Evolutionary conservation across 2,329 filamentous ascomycete genomes (phyloP).

Genomic region (Aspergillus terreus): DNA sequence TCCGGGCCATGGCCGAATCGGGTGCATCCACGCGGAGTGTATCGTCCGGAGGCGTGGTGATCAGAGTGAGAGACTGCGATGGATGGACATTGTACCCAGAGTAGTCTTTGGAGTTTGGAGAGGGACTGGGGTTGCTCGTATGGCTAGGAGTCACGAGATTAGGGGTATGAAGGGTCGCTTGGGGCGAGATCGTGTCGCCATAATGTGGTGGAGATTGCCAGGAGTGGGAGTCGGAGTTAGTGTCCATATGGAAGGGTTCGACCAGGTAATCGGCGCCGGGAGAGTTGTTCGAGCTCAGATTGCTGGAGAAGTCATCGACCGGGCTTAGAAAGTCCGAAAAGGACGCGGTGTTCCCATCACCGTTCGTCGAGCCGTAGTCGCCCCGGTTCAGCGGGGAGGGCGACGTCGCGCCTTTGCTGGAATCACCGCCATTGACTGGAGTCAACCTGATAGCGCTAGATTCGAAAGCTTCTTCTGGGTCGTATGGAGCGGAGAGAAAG

Average conservation of each 20-base stretch:
- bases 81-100: constrained; percentile 11
- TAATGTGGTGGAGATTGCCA: constrained; percentile 9
- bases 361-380: constrained; percentile 8
- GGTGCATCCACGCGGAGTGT: constrained; percentile 17
- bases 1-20: constrained; percentile 29
- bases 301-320: constrained; percentile 25
- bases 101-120: constrained; percentile 19
- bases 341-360: constrained; percentile 16
- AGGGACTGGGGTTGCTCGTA: constrained; percentile 28
- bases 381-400: constrained; percentile 7
- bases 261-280: constrained; percentile 20
- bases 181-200: constrained; percentile 7
- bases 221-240: constrained; percentile 11
- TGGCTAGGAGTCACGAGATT: constrained; percentile 33
- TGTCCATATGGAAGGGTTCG: constrained; percentile 17
- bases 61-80: constrained; percentile 21
- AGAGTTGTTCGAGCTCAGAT: constrained; percentile 26
- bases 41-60: constrained; percentile 23
- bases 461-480: constrained; percentile 36
- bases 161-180: constrained; percentile 17
- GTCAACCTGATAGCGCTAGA: constrained; percentile 31
- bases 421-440: constrained; percentile 20
- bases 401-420: constrained; percentile 11
- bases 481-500: constrained; percentile 37
- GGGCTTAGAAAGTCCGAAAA: constrained; percentile 29